Percentiles rank a stretch among this genome's conserved stretches.
phyloP scores from a whole-genome alignment of 805 yeast genomes.

The Barnettozyma pratensis region DNA sequence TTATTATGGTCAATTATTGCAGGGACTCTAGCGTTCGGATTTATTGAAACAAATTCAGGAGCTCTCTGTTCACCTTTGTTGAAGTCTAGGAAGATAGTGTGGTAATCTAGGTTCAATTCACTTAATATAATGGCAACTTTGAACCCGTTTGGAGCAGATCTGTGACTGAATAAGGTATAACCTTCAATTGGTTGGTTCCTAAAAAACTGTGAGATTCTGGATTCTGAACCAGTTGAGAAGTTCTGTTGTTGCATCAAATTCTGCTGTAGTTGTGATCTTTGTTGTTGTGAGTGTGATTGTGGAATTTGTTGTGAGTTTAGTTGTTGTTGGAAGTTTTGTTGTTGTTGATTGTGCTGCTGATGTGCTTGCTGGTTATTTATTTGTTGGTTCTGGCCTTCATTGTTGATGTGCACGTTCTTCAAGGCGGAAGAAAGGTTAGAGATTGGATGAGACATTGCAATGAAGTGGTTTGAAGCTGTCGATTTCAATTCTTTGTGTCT shows the following conservation, averaged over 20 bases:
- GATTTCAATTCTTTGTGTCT: not conserved
- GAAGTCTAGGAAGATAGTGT: constrained; percentile 81
- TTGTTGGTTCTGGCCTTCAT: not conserved
- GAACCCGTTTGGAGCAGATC: constrained; percentile 94
- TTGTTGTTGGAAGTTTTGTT: constrained; percentile 1
- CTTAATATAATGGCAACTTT: constrained; percentile 88
- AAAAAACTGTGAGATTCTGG: constrained; percentile 67
- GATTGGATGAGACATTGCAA: constrained; percentile 4
- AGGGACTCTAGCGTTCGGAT: constrained; percentile 95
- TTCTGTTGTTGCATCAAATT: constrained; percentile 29
- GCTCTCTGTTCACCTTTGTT: constrained; percentile 87
- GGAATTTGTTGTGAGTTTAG: constrained; percentile 1
- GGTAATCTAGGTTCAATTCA: constrained; percentile 74
- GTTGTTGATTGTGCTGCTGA: constrained; percentile 1
- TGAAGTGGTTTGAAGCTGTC: no score
- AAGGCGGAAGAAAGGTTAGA: constrained; percentile 7
- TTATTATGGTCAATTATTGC: constrained; percentile 85
- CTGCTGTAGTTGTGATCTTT: constrained; percentile 15
- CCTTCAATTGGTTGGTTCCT: constrained; percentile 77
- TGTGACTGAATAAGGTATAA: constrained; percentile 74
- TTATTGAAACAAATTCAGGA: constrained; percentile 88
- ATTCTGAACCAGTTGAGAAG: constrained; percentile 37
- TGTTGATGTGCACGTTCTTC: constrained; percentile 6
- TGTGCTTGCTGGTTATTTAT: not conserved
- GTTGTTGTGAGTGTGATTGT: constrained; percentile 7